Evolutionary conservation across 2,329 filamentous ascomycete genomes (phyloP).

Genomic region (Teratosphaeria epicoccoides): DNA sequence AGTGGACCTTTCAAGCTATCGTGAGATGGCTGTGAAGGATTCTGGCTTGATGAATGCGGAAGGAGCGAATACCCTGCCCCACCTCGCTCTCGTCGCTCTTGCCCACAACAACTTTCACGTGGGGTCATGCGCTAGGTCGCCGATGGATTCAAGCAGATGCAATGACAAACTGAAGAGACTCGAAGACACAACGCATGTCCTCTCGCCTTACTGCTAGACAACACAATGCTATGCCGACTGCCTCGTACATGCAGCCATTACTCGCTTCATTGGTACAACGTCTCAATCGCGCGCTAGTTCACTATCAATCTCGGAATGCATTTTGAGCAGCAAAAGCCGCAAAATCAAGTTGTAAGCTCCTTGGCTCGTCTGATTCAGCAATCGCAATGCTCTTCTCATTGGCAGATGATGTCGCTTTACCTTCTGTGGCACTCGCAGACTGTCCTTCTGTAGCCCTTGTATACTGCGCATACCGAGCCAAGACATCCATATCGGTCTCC

Average conservation of each 20-base stretch:
- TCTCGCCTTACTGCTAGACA: too few species aligned
- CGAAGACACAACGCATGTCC: too few species aligned
- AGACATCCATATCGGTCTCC: slow-evolving; percentile 5
- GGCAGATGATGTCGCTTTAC: neutral
- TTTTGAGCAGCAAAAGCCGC: slow-evolving; percentile 13
- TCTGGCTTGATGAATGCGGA: neutral
- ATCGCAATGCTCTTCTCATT: slow-evolving; percentile 35
- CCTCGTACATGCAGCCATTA: too few species aligned
- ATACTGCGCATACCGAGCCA: slow-evolving; percentile 4
- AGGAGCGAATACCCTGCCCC: neutral
- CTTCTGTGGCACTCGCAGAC: neutral
- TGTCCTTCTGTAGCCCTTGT: neutral
- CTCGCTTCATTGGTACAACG: too few species aligned
- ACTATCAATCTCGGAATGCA: slow-evolving; percentile 8
- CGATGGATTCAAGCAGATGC: too few species aligned
- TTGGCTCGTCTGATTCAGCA: slow-evolving; percentile 5
- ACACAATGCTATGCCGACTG: too few species aligned
- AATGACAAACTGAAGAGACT: too few species aligned
- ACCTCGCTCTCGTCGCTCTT: neutral
- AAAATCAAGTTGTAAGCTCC: slow-evolving; percentile 8
- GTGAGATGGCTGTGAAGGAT: too few species aligned
- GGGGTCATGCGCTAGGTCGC: too few species aligned
- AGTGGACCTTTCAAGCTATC: too few species aligned
- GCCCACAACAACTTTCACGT: neutral
- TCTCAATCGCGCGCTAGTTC: neutral